phyloP scores from a whole-genome alignment of 768 basidiomycete species.

The Termitomyces sp. region DNA sequence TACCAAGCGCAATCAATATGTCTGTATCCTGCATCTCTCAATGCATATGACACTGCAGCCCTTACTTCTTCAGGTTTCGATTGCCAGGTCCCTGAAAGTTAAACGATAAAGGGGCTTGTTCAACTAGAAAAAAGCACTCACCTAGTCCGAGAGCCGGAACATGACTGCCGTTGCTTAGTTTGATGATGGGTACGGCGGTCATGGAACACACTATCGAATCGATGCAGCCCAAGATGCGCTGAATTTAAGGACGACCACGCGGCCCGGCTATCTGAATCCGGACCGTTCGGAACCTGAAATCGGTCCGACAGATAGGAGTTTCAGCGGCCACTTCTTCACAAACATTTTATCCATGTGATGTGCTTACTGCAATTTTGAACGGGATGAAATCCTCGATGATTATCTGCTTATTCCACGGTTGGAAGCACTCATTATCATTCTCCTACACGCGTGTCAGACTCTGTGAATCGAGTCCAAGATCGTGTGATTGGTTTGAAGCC shows the following conservation, averaged over 20 bases:
- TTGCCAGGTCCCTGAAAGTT: conserved; percentile 71
- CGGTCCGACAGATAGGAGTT: neutral
- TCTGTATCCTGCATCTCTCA: conserved; percentile 72
- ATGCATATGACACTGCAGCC: conserved; percentile 67
- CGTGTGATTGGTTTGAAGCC: too few species aligned
- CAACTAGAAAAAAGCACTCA: conserved; percentile 17
- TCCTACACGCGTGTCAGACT: too few species aligned
- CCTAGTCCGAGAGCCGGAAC: conserved; percentile 63
- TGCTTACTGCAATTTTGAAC: too few species aligned
- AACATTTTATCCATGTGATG: too few species aligned
- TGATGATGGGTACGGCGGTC: conserved; percentile 31
- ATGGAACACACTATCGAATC: neutral
- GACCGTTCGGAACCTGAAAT: neutral
- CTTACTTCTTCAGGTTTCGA: conserved; percentile 69
- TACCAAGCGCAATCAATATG: conserved; percentile 71
- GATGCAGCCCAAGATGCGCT: neutral
- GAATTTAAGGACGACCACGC: neutral
- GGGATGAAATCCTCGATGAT: too few species aligned
- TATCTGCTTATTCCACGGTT: too few species aligned
- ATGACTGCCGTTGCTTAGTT: conserved; percentile 57
- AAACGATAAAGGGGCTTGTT: conserved; percentile 1
- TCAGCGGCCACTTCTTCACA: too few species aligned
- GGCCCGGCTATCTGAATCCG: neutral
- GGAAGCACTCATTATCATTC: too few species aligned
- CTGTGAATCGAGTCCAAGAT: too few species aligned